Conservation (phyloP, 441 rosid species). For the Manihot esculenta region DNA sequence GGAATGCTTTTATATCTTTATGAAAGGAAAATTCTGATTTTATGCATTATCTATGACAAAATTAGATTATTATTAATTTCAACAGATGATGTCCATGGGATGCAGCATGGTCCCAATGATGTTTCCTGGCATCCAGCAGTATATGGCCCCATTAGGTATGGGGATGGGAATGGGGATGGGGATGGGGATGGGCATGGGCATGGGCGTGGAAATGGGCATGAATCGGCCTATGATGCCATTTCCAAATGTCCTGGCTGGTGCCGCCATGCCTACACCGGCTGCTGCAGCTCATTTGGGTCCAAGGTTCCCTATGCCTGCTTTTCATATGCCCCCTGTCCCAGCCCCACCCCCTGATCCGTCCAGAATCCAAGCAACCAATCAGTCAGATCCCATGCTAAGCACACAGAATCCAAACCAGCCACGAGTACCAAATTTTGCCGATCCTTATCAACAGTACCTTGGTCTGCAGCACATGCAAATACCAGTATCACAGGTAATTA, state of each 20-base stretch:
- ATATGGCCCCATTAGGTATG: constrained; percentile 67
- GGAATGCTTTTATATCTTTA: constrained; percentile 8
- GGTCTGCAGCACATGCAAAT: constrained; percentile 55
- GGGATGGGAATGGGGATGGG: constrained; percentile 67
- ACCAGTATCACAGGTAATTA: constrained; percentile 53
- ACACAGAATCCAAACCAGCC: constrained; percentile 48
- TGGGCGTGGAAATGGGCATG: constrained; percentile 69
- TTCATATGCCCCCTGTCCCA: constrained; percentile 46
- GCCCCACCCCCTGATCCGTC: constrained; percentile 53
- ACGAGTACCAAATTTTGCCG: constrained; percentile 39
- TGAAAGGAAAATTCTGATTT: constrained; percentile 7
- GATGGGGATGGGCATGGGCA: constrained; percentile 37
- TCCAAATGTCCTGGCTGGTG: constrained; percentile 59
- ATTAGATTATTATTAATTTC: constrained; percentile 31
- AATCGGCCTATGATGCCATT: constrained; percentile 70
- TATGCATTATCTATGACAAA: constrained; percentile 30
- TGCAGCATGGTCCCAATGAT: constrained; percentile 88
- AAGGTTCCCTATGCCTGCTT: constrained; percentile 57
- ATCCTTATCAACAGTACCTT: constrained; percentile 71
- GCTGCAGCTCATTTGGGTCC: constrained; percentile 55
- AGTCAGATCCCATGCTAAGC: constrained; percentile 43
- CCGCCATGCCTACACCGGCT: constrained; percentile 49
- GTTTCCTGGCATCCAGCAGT: constrained; percentile 81
- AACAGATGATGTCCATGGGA: constrained; percentile 98
- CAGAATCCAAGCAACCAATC: constrained; percentile 46